phyloP scores from a whole-genome alignment of 352 stramenopile genomes.

The Globisporangium abappressorium region DNA sequence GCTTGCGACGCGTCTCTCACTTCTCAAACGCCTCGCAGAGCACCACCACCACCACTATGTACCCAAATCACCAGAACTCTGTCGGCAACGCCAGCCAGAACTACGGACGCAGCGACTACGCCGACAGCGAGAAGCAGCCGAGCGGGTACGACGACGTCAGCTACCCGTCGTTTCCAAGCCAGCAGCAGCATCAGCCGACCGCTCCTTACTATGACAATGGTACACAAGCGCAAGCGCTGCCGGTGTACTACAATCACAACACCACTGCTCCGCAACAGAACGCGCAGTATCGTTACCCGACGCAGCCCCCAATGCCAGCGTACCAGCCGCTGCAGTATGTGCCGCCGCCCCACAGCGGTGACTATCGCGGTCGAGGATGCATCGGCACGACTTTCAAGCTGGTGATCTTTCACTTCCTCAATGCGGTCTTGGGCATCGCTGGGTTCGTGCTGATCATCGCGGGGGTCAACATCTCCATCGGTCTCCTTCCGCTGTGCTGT shows the following conservation, averaged over 20 bases:
- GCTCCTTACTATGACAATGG: constrained; percentile 1
- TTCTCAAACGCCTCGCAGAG: neutral
- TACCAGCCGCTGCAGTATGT: constrained; percentile 21
- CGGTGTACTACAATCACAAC: constrained; percentile 11
- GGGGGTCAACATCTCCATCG: constrained; percentile 32
- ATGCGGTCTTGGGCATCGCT: constrained; percentile 47
- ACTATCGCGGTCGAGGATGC: constrained; percentile 27
- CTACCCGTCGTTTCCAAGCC: constrained; percentile 10
- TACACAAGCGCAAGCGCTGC: neutral
- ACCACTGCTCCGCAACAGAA: neutral
- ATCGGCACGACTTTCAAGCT: constrained; percentile 47
- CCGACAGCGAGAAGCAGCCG: constrained; percentile 3
- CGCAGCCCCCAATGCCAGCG: constrained; percentile 15
- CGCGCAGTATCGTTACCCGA: constrained; percentile 15
- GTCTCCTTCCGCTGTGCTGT: constrained; percentile 59
- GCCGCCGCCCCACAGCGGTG: constrained; percentile 19
- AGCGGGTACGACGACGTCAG: constrained; percentile 11
- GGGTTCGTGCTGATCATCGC: constrained; percentile 48
- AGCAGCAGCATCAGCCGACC: constrained; percentile 2
- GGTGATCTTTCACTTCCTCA: constrained; percentile 56
- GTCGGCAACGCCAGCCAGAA: neutral
- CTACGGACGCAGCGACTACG: constrained; percentile 3
- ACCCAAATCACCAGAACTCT: neutral
- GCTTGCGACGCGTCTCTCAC: neutral
- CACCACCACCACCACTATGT: neutral